These are phyloP conservation scores for Suillus subaureus DNA, from an alignment of 768 basidiomycete genomes.

Conservation along the genomic window DNA sequence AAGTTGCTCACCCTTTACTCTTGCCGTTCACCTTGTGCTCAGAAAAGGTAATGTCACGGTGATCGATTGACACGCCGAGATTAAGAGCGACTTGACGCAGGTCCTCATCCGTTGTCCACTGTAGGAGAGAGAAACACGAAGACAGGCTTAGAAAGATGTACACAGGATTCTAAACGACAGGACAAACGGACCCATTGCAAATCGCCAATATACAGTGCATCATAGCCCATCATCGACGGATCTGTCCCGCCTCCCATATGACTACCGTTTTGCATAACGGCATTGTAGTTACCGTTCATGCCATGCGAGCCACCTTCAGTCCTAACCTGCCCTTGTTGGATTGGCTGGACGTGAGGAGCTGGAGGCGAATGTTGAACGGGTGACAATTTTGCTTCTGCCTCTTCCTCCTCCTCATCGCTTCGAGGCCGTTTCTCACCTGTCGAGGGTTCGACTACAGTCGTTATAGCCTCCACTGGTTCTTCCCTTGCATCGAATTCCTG, in stretches of 20 bases:
- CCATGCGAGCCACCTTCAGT: slow-evolving; percentile 21
- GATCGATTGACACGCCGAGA: slow-evolving; percentile 71
- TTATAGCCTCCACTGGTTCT: slow-evolving; percentile 47
- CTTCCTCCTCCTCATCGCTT: slow-evolving; percentile 54
- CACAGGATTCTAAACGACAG: slow-evolving; percentile 30
- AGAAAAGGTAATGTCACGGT: slow-evolving; percentile 91
- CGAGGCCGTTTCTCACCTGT: slow-evolving; percentile 77
- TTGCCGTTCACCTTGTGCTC: slow-evolving; percentile 99
- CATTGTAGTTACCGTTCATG: slow-evolving; percentile 33
- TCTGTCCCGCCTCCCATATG: slow-evolving; percentile 38
- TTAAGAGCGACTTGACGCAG: slow-evolving; percentile 74
- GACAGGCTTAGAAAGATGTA: slow-evolving; percentile 37
- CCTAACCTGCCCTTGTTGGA: slow-evolving; percentile 18
- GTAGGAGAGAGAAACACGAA: slow-evolving; percentile 30
- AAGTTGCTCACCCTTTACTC: slow-evolving; percentile 83
- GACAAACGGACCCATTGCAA: slow-evolving; percentile 86
- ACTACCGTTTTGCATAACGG: slow-evolving; percentile 22
- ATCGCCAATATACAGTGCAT: slow-evolving; percentile 87
- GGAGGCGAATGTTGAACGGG: slow-evolving; percentile 18
- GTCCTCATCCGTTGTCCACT: slow-evolving; percentile 99
- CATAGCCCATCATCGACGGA: slow-evolving; percentile 45
- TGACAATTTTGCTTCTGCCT: slow-evolving; percentile 17
- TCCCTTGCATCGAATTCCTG: slow-evolving; percentile 33
- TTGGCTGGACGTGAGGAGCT: slow-evolving; percentile 23
- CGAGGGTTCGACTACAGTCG: slow-evolving; percentile 54